Evolutionary conservation across 1,139 yeast genomes (phyloP).

Genomic region (Sugiyamaella japonica): DNA sequence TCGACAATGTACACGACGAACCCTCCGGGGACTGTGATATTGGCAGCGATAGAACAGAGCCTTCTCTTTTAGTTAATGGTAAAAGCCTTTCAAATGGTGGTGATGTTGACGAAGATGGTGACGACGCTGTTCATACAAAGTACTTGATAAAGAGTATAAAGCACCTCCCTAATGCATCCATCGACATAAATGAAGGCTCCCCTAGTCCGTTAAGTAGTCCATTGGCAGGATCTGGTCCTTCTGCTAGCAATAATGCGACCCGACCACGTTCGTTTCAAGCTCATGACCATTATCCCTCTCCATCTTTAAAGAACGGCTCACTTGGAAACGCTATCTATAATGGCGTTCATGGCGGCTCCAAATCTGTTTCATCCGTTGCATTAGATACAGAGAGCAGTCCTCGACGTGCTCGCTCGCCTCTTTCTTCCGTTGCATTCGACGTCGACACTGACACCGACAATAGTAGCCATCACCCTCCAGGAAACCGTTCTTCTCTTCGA

Average conservation of each 20-base stretch:
- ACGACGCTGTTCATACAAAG: neutral
- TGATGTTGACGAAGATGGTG: neutral
- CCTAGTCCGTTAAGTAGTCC: constrained; percentile 8
- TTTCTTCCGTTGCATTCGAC: constrained; percentile 2
- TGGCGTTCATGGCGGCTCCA: neutral
- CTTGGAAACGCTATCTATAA: neutral
- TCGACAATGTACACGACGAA: neutral
- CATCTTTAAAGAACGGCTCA: neutral
- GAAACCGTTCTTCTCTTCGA: neutral
- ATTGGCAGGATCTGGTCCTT: neutral
- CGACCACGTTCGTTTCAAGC: neutral
- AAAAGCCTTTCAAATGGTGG: neutral
- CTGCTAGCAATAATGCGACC: neutral
- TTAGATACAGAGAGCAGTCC: neutral
- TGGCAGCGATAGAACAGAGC: neutral
- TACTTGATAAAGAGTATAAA: neutral
- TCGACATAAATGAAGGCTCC: neutral
- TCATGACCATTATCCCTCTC: neutral
- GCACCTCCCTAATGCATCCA: neutral
- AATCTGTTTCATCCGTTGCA: neutral
- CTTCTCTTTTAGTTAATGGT: neutral
- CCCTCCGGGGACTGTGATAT: neutral
- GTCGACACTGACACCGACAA: neutral
- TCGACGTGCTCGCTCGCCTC: constrained; percentile 3
- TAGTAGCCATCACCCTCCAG: neutral